These are phyloP conservation scores for Tolypocladium amazonense DNA, from an alignment of 2,329 filamentous ascomycete species.

Conservation along the genomic window DNA sequence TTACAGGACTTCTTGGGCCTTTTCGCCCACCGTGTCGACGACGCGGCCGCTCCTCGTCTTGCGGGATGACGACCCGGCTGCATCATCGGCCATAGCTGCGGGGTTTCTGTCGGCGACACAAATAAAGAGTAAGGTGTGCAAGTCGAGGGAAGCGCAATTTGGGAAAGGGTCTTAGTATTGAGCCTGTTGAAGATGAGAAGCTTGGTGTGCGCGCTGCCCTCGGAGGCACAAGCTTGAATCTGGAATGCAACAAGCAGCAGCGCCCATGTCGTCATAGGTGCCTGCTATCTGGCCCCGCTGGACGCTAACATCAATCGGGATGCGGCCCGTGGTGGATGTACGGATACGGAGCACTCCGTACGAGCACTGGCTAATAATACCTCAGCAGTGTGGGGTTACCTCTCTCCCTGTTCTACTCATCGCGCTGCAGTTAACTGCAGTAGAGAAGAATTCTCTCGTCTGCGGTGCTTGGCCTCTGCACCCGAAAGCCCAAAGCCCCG, in stretches of 20 bases:
- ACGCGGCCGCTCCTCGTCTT: constrained; percentile 19
- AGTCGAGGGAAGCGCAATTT: too few relatives aligned
- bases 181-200: neutral
- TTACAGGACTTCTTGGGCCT: constrained; percentile 40
- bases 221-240: neutral
- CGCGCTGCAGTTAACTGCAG: too few relatives aligned
- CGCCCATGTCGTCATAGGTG: neutral
- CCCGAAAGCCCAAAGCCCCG: too few relatives aligned
- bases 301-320: neutral
- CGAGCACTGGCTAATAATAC: too few relatives aligned
- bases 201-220: neutral
- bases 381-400: neutral
- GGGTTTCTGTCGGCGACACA: neutral
- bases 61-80: constrained; percentile 9
- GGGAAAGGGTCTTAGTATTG: neutral
- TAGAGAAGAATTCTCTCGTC: too few relatives aligned
- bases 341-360: too few relatives aligned
- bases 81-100: neutral
- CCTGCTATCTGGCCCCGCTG: neutral
- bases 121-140: neutral
- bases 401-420: too few relatives aligned
- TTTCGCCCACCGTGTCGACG: constrained; percentile 28
- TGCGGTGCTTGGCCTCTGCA: too few relatives aligned
- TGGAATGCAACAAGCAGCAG: neutral
- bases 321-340: neutral